phyloP scores from a whole-genome alignment of 1,284 basidiomycete species.

The Papiliotrema laurentii region DNA sequence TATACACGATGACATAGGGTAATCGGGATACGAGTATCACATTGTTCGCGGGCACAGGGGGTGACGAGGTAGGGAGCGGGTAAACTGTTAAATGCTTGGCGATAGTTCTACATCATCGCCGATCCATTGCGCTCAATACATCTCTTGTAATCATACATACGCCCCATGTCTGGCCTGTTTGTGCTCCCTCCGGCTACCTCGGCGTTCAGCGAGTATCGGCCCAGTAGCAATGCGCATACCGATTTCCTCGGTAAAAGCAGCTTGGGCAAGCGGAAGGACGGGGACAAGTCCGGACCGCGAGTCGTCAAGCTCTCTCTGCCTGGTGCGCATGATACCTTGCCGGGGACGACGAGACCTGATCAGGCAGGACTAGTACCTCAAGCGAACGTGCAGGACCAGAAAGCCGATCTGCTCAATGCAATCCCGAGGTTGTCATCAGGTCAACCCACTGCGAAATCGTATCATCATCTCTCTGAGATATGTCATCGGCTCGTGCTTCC shows the following conservation, averaged over 20 bases:
- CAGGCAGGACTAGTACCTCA: neutral
- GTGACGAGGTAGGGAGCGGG: too few relatives aligned
- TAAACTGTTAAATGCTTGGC: too few relatives aligned
- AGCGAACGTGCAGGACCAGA: slow-evolving; percentile 4
- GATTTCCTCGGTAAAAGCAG: slow-evolving; percentile 24
- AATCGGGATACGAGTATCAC: too few relatives aligned
- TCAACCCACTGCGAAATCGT: slow-evolving; percentile 20
- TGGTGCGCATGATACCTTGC: neutral
- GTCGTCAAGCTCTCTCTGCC: slow-evolving; percentile 19
- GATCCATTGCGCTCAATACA: too few relatives aligned
- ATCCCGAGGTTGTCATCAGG: slow-evolving; percentile 26
- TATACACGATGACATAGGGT: too few relatives aligned
- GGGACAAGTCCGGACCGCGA: slow-evolving; percentile 3
- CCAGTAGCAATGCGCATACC: slow-evolving; percentile 35
- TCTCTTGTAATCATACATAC: neutral
- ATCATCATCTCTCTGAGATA: slow-evolving; percentile 24
- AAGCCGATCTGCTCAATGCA: slow-evolving; percentile 11
- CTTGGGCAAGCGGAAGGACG: slow-evolving; percentile 7
- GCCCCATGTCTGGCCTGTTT: slow-evolving; percentile 20
- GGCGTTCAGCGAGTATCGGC: slow-evolving; percentile 33
- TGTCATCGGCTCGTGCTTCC: slow-evolving; percentile 23
- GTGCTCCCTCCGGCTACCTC: slow-evolving; percentile 17
- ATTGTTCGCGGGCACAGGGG: too few relatives aligned
- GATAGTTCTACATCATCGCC: too few relatives aligned
- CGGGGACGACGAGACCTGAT: neutral